Base-by-base conservation (phyloP, 2,329 filamentous ascomycete genomes). In the Clathrospora elynae region DNA sequence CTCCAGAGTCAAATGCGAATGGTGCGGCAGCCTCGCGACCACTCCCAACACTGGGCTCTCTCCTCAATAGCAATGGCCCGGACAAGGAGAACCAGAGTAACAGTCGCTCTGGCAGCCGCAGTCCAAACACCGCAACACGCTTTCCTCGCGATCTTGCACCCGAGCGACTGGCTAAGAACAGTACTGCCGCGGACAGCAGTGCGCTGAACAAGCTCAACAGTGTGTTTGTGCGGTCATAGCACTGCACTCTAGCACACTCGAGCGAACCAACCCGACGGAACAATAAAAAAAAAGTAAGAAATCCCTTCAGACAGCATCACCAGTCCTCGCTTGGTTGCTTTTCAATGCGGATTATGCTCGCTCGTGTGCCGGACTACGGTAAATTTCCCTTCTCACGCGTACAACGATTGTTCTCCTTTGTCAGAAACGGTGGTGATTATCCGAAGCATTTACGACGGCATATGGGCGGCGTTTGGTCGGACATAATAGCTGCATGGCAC, bases 41-140 rank as follows among this genome's bases (percentile, higher is more conserved):
- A 2, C 80, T 83, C 18, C 82, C 82, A 6, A 64, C 57, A 6
- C 53, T 67, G 1, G 60, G 61, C 8, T 66, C 65, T 1, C 57
- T 68, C 17, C 59, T 68, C 26, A 68, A 68, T 42, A 60, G 53
- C 19, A 59, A 64, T 9, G 59, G 58, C 13, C 49, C 55, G 13
- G 52, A 50, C 13, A 56, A 59, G 43, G 59, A 67, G 20, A 67
- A 62, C 13, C 61, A 63, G 35, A 62, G 51, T 47, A 64, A 55
- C 35, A 71, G 65, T 44, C 68, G 74, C 22, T 66, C 69, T 5
- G 71, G 72, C 13, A 76, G 73, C 47, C 67, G 68, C 30, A 76
- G 73, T 66, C 53, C 64, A 46, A 68, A 63, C 26, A 62, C 56
- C n/a, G 53, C 59, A 10, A 50, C 59, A 24, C 47, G 61, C 24